Evolutionary conservation across 192 early-diverging fungal species (phyloP).

Genomic region (Phycomyces nitens): DNA sequence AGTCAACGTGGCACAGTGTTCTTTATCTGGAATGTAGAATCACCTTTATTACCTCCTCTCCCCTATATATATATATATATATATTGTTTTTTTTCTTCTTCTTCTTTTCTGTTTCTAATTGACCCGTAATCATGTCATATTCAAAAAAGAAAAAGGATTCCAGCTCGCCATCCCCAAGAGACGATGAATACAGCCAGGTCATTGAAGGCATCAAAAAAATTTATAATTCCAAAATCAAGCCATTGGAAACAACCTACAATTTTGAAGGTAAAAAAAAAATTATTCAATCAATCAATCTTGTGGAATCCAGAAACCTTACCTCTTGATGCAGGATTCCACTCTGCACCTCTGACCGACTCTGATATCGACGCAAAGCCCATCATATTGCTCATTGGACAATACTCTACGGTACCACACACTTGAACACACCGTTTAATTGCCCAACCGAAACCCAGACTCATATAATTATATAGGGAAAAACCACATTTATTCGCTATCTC

Average conservation of each 20-base stretch:
- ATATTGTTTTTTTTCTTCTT: too few relatives aligned
- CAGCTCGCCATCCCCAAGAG: background rate
- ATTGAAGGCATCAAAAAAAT: slow-evolving; percentile 64
- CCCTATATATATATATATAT: too few relatives aligned
- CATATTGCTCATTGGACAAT: slow-evolving; percentile 80
- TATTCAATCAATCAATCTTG: too few relatives aligned
- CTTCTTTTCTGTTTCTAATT: too few relatives aligned
- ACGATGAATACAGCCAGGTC: slow-evolving; percentile 49
- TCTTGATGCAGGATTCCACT: slow-evolving; percentile 48
- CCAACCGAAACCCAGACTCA: too few relatives aligned
- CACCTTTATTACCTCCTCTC: too few relatives aligned
- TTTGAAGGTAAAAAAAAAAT: slow-evolving; percentile 50
- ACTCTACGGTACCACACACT: slow-evolving; percentile 53
- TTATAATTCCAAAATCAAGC: slow-evolving; percentile 66
- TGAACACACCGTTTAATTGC: too few relatives aligned
- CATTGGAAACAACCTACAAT: slow-evolving; percentile 65
- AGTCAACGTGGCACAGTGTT: too few relatives aligned
- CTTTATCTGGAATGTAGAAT: too few relatives aligned
- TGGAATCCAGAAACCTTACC: too few relatives aligned
- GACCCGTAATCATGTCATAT: too few relatives aligned
- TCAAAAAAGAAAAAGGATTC: background rate
- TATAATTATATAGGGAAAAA: slow-evolving; percentile 55
- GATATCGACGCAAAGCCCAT: slow-evolving; percentile 84
- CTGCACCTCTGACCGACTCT: slow-evolving; percentile 65
- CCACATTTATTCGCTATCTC: slow-evolving; percentile 75